Percentiles rank a stretch among this genome's conserved stretches.
Conservation (phyloP, 2,329 filamentous ascomycete species). For the Aschersonia sp. region DNA sequence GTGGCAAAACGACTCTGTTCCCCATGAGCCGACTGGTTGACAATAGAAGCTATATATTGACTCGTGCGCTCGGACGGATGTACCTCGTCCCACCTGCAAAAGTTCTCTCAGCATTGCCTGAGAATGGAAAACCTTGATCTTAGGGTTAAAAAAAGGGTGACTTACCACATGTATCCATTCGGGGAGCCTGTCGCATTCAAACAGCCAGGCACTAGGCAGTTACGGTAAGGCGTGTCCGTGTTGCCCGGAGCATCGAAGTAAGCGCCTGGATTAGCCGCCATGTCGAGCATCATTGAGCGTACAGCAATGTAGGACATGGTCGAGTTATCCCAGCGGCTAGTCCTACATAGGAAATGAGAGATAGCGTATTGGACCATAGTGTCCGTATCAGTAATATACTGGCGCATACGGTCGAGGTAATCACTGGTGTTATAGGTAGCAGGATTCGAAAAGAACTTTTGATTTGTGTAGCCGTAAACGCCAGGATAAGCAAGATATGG, state of each 20-base stretch:
- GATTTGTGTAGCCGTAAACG: not conserved
- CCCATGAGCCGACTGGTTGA: not conserved
- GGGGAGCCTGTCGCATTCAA: not conserved
- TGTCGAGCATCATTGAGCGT: not conserved
- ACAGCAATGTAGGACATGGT: not conserved
- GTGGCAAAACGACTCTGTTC: not conserved
- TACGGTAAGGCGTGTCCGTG: not conserved
- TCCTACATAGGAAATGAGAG: not conserved
- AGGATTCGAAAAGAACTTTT: not conserved
- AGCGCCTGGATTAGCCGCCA: not conserved
- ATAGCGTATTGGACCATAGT: not conserved
- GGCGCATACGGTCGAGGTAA: not conserved
- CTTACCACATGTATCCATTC: not conserved
- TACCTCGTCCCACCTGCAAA: not conserved
- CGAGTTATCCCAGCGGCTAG: not conserved
- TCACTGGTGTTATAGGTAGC: not conserved
- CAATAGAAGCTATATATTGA: not conserved
- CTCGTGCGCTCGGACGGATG: not conserved
- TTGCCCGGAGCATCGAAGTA: not conserved
- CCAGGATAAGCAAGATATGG: not conserved
- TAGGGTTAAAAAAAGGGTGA: no score
- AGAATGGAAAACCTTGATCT: not conserved
- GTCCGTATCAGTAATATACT: not conserved
- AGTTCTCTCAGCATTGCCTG: not conserved
- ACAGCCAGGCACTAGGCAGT: not conserved